These are phyloP conservation scores for Myriosclerotinia curreyana DNA, from an alignment of 2,329 filamentous ascomycete genomes.

Conservation along the genomic window DNA sequence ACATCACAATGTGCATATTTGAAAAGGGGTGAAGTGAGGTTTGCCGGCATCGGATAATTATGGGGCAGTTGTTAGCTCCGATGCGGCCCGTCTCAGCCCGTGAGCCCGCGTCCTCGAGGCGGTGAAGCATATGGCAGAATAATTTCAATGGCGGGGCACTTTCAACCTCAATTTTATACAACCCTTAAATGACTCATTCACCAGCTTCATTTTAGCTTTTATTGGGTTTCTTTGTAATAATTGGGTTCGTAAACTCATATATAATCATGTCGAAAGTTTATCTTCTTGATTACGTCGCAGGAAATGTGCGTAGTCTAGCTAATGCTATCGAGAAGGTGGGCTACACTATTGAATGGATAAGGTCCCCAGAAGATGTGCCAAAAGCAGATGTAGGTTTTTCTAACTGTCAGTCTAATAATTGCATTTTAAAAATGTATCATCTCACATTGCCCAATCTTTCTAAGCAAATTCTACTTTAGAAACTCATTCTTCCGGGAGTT, in stretches of 20 bases:
- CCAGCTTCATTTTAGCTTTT: background rate
- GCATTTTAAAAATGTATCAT: background rate
- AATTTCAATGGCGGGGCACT: conserved; percentile 10
- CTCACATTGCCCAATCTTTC: background rate
- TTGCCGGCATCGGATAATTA: background rate
- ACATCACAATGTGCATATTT: background rate
- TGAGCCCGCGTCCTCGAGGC: background rate
- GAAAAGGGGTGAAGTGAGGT: background rate
- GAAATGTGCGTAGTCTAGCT: conserved; percentile 91
- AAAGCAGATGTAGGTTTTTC: conserved; percentile 69
- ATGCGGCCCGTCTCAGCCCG: conserved; percentile 1
- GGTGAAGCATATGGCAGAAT: conserved; percentile 1
- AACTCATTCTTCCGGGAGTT: conserved; percentile 91
- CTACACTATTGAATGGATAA: conserved; percentile 90
- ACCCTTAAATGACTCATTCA: conserved; percentile 2
- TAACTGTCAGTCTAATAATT: background rate
- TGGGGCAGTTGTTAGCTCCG: background rate
- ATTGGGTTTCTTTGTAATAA: background rate
- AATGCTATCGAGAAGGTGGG: conserved; percentile 97
- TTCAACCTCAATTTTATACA: background rate
- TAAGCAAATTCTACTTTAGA: conserved; percentile 50
- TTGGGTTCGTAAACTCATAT: background rate
- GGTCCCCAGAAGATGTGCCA: conserved; percentile 75
- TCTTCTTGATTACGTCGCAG: conserved; percentile 85
- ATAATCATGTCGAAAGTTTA: conserved; percentile 72